Percentiles rank a stretch among this genome's conserved stretches.
phyloP scores from a whole-genome alignment of 2,329 filamentous ascomycete genomes.

The Colletotrichum coccodes region DNA sequence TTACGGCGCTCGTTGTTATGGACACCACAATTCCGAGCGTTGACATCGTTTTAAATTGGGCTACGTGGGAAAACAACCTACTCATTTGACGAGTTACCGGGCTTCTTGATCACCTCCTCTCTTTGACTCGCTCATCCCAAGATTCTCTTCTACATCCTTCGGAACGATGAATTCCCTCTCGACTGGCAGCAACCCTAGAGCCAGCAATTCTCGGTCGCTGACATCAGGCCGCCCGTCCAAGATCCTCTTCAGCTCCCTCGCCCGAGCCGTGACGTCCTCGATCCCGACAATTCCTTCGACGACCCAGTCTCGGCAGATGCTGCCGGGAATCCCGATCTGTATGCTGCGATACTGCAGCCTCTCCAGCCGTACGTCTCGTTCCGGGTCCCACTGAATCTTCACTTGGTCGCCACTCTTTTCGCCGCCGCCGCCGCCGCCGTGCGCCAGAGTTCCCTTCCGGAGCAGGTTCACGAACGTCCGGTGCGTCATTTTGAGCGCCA shows the following conservation, averaged over 20 bases:
- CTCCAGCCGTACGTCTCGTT: constrained; percentile 57
- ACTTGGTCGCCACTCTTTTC: constrained; percentile 47
- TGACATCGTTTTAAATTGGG: too few relatives aligned
- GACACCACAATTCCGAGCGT: too few relatives aligned
- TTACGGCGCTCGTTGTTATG: too few relatives aligned
- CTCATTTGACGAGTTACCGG: too few relatives aligned
- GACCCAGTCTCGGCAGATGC: constrained; percentile 56
- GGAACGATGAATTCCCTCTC: constrained; percentile 56
- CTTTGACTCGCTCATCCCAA: constrained; percentile 43
- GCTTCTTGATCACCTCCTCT: neutral
- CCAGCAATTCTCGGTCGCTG: constrained; percentile 46
- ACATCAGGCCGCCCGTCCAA: constrained; percentile 52
- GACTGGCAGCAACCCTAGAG: constrained; percentile 51
- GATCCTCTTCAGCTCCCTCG: constrained; percentile 56
- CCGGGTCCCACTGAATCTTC: constrained; percentile 73
- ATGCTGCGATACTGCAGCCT: constrained; percentile 64
- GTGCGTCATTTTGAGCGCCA: constrained; percentile 66
- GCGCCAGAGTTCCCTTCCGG: constrained; percentile 44
- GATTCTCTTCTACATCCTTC: constrained; percentile 43
- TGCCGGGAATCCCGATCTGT: constrained; percentile 67
- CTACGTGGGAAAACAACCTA: too few relatives aligned
- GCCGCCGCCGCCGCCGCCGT: neutral
- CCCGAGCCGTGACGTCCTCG: constrained; percentile 67
- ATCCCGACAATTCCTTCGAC: constrained; percentile 63
- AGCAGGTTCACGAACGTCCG: constrained; percentile 60